A percentile compares a stretch with the other conserved stretches of the same genome.
Evolutionary conservation across 2,329 filamentous ascomycete genomes (phyloP).

Genomic region (Nigrospora osmanthi): DNA sequence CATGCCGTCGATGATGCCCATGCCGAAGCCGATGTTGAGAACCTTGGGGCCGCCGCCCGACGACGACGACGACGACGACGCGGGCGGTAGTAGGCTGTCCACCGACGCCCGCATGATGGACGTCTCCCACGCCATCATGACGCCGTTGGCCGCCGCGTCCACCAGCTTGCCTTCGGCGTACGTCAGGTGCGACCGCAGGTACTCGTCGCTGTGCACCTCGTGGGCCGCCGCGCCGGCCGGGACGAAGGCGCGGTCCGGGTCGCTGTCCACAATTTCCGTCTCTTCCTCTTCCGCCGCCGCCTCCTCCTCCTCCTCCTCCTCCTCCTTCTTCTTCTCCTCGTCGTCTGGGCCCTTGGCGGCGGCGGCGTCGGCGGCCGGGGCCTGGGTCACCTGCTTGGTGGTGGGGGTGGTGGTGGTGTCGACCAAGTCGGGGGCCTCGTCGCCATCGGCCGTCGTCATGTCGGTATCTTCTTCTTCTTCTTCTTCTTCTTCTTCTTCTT

Average conservation of each 20-base stretch:
- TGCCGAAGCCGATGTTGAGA: conserved; percentile 83
- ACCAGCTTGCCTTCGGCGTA: conserved; percentile 61
- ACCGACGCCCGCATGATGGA: conserved; percentile 78
- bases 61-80: neutral
- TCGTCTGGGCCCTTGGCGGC: conserved; percentile 8
- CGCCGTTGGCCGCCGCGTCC: conserved; percentile 69
- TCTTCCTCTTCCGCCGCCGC: conserved; percentile 15
- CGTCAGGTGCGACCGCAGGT: conserved; percentile 59
- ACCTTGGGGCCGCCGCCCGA: conserved; percentile 51
- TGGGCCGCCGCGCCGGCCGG: conserved; percentile 24
- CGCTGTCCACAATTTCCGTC: conserved; percentile 14
- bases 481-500: conserved; percentile 35
- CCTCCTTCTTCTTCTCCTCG: no score
- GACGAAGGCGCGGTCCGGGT: conserved; percentile 21
- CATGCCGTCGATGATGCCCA: conserved; percentile 79
- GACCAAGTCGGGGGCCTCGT: conserved; percentile 20
- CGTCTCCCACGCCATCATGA: conserved; percentile 93
- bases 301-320: conserved; percentile 11
- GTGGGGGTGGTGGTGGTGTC: no score
- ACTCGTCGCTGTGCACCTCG: conserved; percentile 55
- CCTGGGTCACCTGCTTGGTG: no score
- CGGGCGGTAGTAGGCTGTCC: conserved; percentile 45
- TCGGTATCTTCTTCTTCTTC: conserved; percentile 32
- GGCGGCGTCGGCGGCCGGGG: neutral
- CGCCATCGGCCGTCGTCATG: conserved; percentile 19